Evolutionary conservation across 1,139 yeast genomes (phyloP).

Genomic region (Saccharomyces hybrid): DNA sequence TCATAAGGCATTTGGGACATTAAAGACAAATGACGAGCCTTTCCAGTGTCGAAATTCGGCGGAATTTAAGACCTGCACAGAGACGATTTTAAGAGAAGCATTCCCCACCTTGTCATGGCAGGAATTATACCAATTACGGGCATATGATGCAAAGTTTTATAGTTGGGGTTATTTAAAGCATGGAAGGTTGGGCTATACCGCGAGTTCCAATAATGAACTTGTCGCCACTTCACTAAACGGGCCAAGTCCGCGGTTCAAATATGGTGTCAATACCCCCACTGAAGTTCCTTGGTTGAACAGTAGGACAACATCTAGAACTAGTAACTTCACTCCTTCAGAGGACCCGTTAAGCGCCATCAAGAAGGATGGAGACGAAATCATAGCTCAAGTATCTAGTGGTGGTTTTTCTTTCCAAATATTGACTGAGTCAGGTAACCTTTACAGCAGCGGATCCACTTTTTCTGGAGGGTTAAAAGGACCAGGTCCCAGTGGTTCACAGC

Average conservation of each 20-base stretch:
- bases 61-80: constrained; percentile 24
- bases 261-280: constrained; percentile 41
- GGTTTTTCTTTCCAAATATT: constrained; percentile 63
- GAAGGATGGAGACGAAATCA: constrained; percentile 30
- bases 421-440: constrained; percentile 47
- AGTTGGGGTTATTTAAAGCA: constrained; percentile 57
- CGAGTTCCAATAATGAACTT: constrained; percentile 31
- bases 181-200: constrained; percentile 52
- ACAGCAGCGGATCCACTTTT: constrained; percentile 48
- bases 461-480: constrained; percentile 36
- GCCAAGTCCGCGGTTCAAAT: constrained; percentile 28
- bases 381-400: constrained; percentile 55
- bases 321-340: constrained; percentile 19
- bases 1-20: constrained; percentile 43
- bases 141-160: constrained; percentile 39
- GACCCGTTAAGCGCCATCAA: neutral
- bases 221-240: constrained; percentile 25
- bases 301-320: neutral
- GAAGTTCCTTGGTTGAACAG: constrained; percentile 32
- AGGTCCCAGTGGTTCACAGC: constrained; percentile 32
- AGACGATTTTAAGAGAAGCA: constrained; percentile 27
- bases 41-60: constrained; percentile 26
- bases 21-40: constrained; percentile 35
- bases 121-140: constrained; percentile 41
- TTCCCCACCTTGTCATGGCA: constrained; percentile 42